Base-by-base conservation (phyloP, 306 rosid species). In the Cucumis melo region DNA sequence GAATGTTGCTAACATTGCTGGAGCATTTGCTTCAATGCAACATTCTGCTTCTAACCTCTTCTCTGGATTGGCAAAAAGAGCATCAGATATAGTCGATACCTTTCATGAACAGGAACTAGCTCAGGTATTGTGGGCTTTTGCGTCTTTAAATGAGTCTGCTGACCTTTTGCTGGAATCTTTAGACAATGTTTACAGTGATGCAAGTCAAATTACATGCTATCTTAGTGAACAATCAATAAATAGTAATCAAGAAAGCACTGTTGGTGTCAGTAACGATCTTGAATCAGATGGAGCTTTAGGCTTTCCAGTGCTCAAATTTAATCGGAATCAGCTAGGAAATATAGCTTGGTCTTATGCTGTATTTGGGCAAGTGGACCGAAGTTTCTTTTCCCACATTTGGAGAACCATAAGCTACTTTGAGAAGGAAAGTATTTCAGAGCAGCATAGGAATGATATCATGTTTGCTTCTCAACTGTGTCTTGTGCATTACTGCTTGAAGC, bases 331-430 rank as follows among this genome's bases (percentile, higher is more conserved):
- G 84, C 91, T 91, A 76, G 97, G 86, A 51, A 84, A 81, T 74
- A 87, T 94, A 60, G 94, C 95, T 59, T 94, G 98, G 96, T 94
- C 98, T 36, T 91, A 86, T 83, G 93, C 97, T 58, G 97, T 94
- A 62, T 83, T 90, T 16, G 89, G 97, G 48, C 89, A 94, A 85
- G 63, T 91, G 90, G 83, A 75, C 51, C 80, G 93, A 64, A 83
- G 79, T 62, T 92, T 90, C 87, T 90, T 92, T 82, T 78, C 89
- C 21, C 71, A 81, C 78, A 73, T 88, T 38, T 92, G 96, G 94
- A 85, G 70, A 78, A 89, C 88, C 59, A 87, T 92, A 10, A 50
- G 86, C 86, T 84, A 82, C 67, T 90, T 85, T 41, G 96, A 87
- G 83, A 89, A 85, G 78, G 90, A 91, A 80, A 86, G 87, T 87